Evolutionary conservation across 73 alveolate genomes (phyloP).

Genomic region (Paramecium sonneborni): DNA sequence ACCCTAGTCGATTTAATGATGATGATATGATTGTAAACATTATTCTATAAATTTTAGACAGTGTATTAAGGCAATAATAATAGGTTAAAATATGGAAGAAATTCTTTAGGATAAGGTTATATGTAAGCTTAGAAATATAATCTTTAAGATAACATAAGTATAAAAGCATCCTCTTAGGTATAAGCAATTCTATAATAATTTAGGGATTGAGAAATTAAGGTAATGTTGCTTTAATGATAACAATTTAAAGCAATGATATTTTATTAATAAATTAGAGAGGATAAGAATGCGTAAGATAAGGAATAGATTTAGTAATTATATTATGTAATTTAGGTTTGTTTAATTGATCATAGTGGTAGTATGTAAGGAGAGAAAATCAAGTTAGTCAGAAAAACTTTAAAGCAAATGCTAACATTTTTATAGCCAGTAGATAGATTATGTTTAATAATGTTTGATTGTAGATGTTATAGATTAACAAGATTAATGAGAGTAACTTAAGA

Average conservation of each 20-base stretch:
- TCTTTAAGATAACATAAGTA: not conserved
- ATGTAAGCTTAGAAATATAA: not conserved
- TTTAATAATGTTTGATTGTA: conserved; percentile 43
- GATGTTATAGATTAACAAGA: not conserved
- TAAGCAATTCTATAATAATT: not conserved
- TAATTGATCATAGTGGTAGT: conserved; percentile 57
- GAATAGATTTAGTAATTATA: conserved; percentile 18
- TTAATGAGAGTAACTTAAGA: conserved; percentile 20
- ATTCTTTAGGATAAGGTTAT: not conserved
- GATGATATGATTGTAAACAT: conserved; percentile 11
- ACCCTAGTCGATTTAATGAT: conserved; percentile 32
- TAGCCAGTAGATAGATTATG: conserved; percentile 36
- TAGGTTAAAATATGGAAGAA: not conserved
- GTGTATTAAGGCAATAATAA: not conserved
- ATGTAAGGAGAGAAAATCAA: conserved; percentile 48
- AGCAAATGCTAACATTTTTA: conserved; percentile 8
- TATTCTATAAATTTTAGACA: not conserved
- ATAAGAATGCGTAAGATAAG: not conserved
- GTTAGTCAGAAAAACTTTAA: conserved; percentile 8
- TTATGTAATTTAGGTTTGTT: not conserved
- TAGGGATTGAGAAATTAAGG: not conserved
- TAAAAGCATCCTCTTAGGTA: not conserved
- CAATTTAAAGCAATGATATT: not conserved
- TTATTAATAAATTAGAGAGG: not conserved
- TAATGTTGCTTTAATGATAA: not conserved